Percentiles rank a stretch among this genome's conserved stretches.
These are phyloP conservation scores for Lactifluus volemus DNA, from an alignment of 768 basidiomycete genomes.

Conservation along the genomic window DNA sequence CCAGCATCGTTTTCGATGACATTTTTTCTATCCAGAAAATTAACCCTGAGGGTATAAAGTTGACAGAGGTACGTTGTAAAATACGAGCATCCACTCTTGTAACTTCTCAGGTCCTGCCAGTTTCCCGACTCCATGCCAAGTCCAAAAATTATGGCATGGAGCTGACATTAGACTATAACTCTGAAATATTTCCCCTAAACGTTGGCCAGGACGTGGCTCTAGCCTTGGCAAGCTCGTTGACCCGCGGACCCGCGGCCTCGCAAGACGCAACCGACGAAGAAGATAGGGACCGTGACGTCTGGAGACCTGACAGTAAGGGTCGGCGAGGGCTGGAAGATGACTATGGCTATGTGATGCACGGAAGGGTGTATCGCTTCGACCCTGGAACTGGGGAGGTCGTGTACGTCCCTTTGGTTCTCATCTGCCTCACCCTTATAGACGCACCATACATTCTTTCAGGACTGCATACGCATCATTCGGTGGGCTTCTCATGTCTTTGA, in stretches of 20 bases:
- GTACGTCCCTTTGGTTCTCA: constrained; percentile 39
- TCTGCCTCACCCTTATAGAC: constrained; percentile 12
- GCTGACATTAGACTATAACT: constrained; percentile 88
- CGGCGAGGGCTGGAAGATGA: constrained; percentile 82
- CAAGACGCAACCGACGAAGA: constrained; percentile 48
- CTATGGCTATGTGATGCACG: constrained; percentile 99
- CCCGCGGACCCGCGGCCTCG: constrained; percentile 42
- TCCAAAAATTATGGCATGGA: constrained; percentile 92
- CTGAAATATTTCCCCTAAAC: constrained; percentile 76
- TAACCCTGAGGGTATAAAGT: constrained; percentile 92
- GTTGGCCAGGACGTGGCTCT: constrained; percentile 69
- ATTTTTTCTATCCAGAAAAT: constrained; percentile 81
- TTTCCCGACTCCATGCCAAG: constrained; percentile 83
- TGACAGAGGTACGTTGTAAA: constrained; percentile 75
- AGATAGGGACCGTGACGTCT: constrained; percentile 70
- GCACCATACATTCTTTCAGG: constrained; percentile 32
- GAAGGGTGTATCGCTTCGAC: constrained; percentile 98
- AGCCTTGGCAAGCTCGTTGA: constrained; percentile 75
- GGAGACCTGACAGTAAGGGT: constrained; percentile 81
- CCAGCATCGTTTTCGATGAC: constrained; percentile 87
- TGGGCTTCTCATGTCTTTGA: constrained; percentile 87
- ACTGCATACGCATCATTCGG: constrained; percentile 97
- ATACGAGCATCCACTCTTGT: neutral
- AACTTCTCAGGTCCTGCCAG: constrained; percentile 33
- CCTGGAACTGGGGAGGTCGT: constrained; percentile 75